A percentile compares a stretch with the other conserved stretches of the same genome.
Conservation (phyloP, 768 basidiomycete genomes). For the Macrolepiota albuminosa region DNA sequence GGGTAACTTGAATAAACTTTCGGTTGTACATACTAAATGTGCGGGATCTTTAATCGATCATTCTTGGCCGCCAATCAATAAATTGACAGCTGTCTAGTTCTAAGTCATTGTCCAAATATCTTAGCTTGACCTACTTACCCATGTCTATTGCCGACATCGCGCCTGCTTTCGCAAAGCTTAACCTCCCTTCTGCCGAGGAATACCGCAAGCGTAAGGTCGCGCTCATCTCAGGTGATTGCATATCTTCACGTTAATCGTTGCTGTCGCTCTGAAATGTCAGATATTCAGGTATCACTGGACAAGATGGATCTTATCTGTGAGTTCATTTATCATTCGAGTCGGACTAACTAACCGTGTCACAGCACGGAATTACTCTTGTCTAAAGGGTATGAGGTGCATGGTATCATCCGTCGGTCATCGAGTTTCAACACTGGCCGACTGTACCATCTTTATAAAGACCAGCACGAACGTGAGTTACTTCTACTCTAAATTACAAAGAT, state of each 20-base stretch:
- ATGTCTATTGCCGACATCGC: constrained; percentile 40
- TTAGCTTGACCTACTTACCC: constrained; percentile 7
- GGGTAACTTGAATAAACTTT: background rate
- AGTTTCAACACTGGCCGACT: constrained; percentile 97
- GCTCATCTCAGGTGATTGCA: constrained; percentile 72
- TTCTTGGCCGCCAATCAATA: background rate
- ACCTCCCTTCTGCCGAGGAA: constrained; percentile 71
- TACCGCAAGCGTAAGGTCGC: constrained; percentile 92
- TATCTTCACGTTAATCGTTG: background rate
- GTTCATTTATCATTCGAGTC: constrained; percentile 21
- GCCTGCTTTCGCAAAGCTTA: constrained; percentile 45
- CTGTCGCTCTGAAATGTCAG: constrained; percentile 6
- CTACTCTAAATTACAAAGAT: constrained; percentile 3
- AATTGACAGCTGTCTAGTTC: background rate
- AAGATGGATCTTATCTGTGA: constrained; percentile 94
- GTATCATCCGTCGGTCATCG: constrained; percentile 94
- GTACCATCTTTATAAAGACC: constrained; percentile 90
- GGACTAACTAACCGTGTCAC: constrained; percentile 6
- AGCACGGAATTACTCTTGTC: constrained; percentile 80
- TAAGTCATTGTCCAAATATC: background rate
- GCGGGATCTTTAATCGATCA: background rate
- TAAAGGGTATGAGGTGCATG: constrained; percentile 92
- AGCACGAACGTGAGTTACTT: constrained; percentile 72
- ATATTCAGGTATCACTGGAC: constrained; percentile 82
- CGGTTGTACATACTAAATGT: too few relatives aligned